A percentile compares a stretch with the other conserved stretches of the same genome.
phyloP scores from a whole-genome alignment of 805 yeast genomes.

The Candida ponderosae region DNA sequence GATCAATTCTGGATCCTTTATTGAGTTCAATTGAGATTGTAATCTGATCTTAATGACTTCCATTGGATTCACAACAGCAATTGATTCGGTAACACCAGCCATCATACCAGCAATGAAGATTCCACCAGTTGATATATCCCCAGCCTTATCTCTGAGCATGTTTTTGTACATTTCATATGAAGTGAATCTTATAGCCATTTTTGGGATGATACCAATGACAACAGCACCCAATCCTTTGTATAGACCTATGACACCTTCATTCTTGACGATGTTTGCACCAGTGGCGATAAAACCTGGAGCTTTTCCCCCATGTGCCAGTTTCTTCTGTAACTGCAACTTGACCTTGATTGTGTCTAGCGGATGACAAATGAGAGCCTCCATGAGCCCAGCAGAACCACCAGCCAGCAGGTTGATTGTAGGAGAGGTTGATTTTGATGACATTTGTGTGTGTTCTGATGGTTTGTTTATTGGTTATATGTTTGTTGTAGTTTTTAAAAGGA shows the following conservation, averaged over 20 bases:
- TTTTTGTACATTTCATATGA: slow-evolving; percentile 86
- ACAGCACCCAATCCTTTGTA: slow-evolving; percentile 98
- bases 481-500: not conserved
- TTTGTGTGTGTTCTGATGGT: not conserved
- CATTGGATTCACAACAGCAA: slow-evolving; percentile 91
- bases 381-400: slow-evolving; percentile 95
- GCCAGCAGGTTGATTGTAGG: slow-evolving; percentile 69
- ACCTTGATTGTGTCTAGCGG: slow-evolving; percentile 98
- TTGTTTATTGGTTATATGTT: no score
- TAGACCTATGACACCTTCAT: slow-evolving; percentile 79
- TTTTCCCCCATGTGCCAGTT: slow-evolving; percentile 41
- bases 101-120: slow-evolving; percentile 92
- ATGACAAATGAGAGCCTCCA: slow-evolving; percentile 96
- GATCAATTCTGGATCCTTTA: slow-evolving; percentile 60
- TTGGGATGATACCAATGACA: slow-evolving; percentile 93
- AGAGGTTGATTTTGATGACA: slow-evolving; percentile 23
- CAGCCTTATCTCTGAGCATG: slow-evolving; percentile 52
- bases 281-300: slow-evolving; percentile 84
- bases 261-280: slow-evolving; percentile 66
- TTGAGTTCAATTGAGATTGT: slow-evolving; percentile 90
- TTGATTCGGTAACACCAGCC: slow-evolving; percentile 96
- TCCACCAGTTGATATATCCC: slow-evolving; percentile 60
- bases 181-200: slow-evolving; percentile 95
- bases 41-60: slow-evolving; percentile 94
- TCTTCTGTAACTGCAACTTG: slow-evolving; percentile 86